A percentile compares a stretch with the other conserved stretches of the same genome.
phyloP scores from a whole-genome alignment of 2,329 filamentous ascomycete species.

The Xylaria sp. region DNA sequence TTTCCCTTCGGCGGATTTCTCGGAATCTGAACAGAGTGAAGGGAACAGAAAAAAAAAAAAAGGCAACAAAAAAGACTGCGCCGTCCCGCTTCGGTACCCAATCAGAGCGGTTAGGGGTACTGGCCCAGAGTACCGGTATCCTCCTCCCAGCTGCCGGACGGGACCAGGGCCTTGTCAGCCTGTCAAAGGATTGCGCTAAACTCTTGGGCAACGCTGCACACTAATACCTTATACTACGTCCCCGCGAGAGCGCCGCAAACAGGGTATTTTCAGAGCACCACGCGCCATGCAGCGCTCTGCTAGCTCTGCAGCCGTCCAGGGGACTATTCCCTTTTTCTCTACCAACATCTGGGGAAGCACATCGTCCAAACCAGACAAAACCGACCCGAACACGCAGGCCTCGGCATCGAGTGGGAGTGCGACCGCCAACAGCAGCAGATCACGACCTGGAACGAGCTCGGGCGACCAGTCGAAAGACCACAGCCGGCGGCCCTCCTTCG shows the following conservation, averaged over 20 bases:
- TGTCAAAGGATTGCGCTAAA: slow-evolving; percentile 27
- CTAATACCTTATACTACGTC: background rate
- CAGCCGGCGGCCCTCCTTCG: slow-evolving; percentile 59
- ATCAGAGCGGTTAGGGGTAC: slow-evolving; percentile 7
- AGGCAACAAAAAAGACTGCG: background rate
- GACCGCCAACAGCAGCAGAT: slow-evolving; percentile 31
- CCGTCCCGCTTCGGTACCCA: slow-evolving; percentile 12
- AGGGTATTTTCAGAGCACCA: slow-evolving; percentile 15
- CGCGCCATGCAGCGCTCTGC: slow-evolving; percentile 29
- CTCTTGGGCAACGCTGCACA: slow-evolving; percentile 16
- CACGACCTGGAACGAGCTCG: slow-evolving; percentile 46
- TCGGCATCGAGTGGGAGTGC: slow-evolving; percentile 11
- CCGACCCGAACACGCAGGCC: slow-evolving; percentile 28
- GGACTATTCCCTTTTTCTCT: slow-evolving; percentile 37
- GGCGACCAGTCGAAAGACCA: slow-evolving; percentile 42
- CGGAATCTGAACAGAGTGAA: background rate
- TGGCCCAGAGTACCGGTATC: slow-evolving; percentile 3
- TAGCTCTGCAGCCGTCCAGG: slow-evolving; percentile 25
- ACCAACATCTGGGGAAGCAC: slow-evolving; percentile 40
- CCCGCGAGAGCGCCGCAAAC: slow-evolving; percentile 18
- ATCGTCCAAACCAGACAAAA: slow-evolving; percentile 25
- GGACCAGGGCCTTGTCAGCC: slow-evolving; percentile 12
- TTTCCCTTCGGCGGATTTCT: background rate
- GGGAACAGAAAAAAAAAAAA: no score
- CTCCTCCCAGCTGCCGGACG: slow-evolving; percentile 8